Base-by-base conservation (phyloP, 129 eudicot genomes). In the Artemisia tridentata region DNA sequence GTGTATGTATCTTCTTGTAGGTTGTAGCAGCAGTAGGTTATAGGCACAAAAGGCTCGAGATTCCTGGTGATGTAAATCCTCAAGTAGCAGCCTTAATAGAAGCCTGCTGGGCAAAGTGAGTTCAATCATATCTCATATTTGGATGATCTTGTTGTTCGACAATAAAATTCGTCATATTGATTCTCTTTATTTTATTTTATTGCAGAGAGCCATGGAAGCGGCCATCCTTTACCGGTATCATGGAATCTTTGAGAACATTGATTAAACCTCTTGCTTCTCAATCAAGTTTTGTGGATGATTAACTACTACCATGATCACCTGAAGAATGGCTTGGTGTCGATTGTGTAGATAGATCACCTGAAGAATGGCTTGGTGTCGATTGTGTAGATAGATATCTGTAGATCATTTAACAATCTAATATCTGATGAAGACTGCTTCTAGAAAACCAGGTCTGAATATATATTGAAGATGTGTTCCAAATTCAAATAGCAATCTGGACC, bases 21-120 rank as follows among this genome's bases (percentile, higher is more conserved):
- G 98, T 92, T 79, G 96, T 89, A 65, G 83, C 88, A 14, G 98
- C 98, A 56, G 98, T 92, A 63, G 98, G 86, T 47, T 85, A 80
- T 58, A 82, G 77, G 74, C 85, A 78, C 57, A 83, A 73, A 77
- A 87, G 92, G 81, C 95, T 83, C 29, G 96, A 89, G 18, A 89
- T 89, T 75, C 92, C 98, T 16, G 76, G 57, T 21, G 81, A 85
- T 72, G 67, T 92, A 62, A 89, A 89, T 79, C 95, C 80, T 75
- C 88, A 85, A 65, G 74, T 92, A 58, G 88, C 95, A 50, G 77
- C 88, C 74, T 61, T 92, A 41, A 89, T 92, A 47, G 96, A 92
- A 79, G 88, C 90, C 17, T 92, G 98, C 85, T 92, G 96, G 96
- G 95, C 88, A 31, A 76, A 79, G 98, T 92, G 83, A 84, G 98